Evolutionary conservation across 2,329 filamentous ascomycete species (phyloP).

Genomic region (Microsporum ferrugineum): DNA sequence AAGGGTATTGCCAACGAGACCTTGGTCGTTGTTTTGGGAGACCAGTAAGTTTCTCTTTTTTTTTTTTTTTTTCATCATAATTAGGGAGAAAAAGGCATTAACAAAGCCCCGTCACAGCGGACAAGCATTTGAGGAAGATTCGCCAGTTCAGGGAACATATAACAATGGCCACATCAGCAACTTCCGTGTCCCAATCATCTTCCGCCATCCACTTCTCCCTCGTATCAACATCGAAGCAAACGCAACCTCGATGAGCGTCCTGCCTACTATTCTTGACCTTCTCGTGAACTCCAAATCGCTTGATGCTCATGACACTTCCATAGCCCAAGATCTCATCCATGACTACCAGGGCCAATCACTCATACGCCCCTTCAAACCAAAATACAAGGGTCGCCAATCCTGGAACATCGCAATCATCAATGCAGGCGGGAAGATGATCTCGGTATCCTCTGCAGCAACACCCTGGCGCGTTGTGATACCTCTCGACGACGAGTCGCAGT

Average conservation of each 20-base stretch:
- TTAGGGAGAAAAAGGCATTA: background rate
- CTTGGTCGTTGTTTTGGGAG: slow-evolving; percentile 38
- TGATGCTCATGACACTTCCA: slow-evolving; percentile 21
- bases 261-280: slow-evolving; percentile 38
- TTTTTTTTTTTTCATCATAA: background rate
- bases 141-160: slow-evolving; percentile 29
- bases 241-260: slow-evolving; percentile 33
- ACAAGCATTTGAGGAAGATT: slow-evolving; percentile 35
- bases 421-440: slow-evolving; percentile 39
- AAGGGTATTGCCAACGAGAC: slow-evolving; percentile 36
- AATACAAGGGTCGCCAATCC: slow-evolving; percentile 23
- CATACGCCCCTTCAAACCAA: slow-evolving; percentile 31
- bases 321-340: slow-evolving; percentile 32
- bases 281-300: slow-evolving; percentile 33
- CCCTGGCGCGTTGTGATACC: slow-evolving; percentile 60
- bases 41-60: slow-evolving; percentile 24
- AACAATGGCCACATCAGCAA: slow-evolving; percentile 37
- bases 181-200: slow-evolving; percentile 35
- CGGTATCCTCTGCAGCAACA: slow-evolving; percentile 72
- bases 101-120: slow-evolving; percentile 19
- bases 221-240: slow-evolving; percentile 31
- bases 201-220: slow-evolving; percentile 36
- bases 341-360: slow-evolving; percentile 40
- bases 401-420: slow-evolving; percentile 29
- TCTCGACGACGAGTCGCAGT: slow-evolving; percentile 60